phyloP scores from a whole-genome alignment of 2,329 filamentous ascomycete genomes.

The Phialophora tarda region DNA sequence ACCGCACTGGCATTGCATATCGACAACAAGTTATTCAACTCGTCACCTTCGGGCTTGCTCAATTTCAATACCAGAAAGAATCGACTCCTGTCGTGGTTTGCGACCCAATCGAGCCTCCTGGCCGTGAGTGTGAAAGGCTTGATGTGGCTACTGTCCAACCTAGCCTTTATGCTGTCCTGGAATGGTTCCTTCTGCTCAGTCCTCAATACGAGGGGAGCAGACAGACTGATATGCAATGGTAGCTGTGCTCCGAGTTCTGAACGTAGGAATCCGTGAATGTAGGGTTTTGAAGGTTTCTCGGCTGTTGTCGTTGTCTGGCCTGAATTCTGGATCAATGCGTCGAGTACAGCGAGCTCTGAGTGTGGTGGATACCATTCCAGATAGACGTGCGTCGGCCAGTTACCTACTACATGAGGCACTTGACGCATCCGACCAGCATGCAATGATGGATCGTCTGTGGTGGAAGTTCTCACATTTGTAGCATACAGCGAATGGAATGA shows the following conservation, averaged over 20 bases:
- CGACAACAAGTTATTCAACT: constrained; percentile 67
- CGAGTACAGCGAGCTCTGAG: constrained; percentile 45
- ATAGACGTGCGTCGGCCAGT: constrained; percentile 93
- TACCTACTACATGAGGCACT: constrained; percentile 82
- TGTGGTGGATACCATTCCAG: constrained; percentile 74
- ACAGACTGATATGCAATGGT: constrained; percentile 90
- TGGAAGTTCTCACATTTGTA: constrained; percentile 75
- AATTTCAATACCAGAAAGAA: constrained; percentile 84
- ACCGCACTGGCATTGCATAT: constrained; percentile 69
- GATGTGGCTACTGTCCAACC: constrained; percentile 45
- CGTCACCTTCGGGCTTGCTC: constrained; percentile 53
- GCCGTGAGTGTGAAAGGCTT: constrained; percentile 57
- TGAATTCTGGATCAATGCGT: constrained; percentile 41
- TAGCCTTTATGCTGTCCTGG: constrained; percentile 58
- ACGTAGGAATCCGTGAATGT: constrained; percentile 66
- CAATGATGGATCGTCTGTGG: constrained; percentile 78
- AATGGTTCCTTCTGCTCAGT: constrained; percentile 76
- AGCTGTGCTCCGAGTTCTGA: constrained; percentile 78
- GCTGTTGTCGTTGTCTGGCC: background rate
- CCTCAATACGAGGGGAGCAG: constrained; percentile 75
- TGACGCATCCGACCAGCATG: constrained; percentile 84
- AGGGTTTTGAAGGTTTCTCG: background rate
- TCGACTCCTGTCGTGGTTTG: constrained; percentile 70
- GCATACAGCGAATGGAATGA: constrained; percentile 91
- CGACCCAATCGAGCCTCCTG: constrained; percentile 65